Conservation (phyloP, 1,284 basidiomycete species). For the Exobasidium rhododendri region DNA sequence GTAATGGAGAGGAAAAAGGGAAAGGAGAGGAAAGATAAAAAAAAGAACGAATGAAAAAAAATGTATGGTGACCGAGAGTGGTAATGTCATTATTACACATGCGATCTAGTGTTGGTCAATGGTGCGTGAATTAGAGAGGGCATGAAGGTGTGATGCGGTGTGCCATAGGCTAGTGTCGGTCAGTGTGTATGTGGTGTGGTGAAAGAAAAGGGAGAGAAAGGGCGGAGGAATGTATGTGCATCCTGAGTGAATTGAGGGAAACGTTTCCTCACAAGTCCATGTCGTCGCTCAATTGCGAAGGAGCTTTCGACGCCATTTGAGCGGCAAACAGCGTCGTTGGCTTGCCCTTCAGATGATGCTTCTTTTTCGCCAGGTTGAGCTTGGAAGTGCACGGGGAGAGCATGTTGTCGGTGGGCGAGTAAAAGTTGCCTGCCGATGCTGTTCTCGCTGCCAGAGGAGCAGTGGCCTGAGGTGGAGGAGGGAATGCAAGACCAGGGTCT, state of each 20-base stretch:
- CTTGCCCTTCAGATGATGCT: constrained; percentile 40
- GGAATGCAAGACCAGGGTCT: not conserved
- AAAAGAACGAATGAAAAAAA: constrained; percentile 2
- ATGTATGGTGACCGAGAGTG: no score
- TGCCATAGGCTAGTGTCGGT: no score
- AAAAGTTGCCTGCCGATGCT: constrained; percentile 44
- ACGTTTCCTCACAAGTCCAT: constrained; percentile 3
- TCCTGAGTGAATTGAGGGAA: no score
- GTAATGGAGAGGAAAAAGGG: constrained; percentile 1
- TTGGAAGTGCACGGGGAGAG: constrained; percentile 52
- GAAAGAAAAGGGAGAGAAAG: not conserved
- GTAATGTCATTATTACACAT: no score
- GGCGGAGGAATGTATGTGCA: not conserved
- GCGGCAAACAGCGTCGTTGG: constrained; percentile 49
- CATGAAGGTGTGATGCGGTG: not conserved
- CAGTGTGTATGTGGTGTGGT: not conserved
- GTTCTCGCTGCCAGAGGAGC: constrained; percentile 48
- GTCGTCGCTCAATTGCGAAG: not conserved
- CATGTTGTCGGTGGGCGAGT: constrained; percentile 51
- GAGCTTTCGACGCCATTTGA: constrained; percentile 1
- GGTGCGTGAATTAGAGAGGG: no score
- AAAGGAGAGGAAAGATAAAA: not conserved
- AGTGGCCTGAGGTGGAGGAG: constrained; percentile 25
- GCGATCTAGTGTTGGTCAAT: no score
- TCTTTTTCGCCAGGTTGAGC: constrained; percentile 50